Conservation (phyloP, 306 rosid species). For the Dalbergia oliveri region DNA sequence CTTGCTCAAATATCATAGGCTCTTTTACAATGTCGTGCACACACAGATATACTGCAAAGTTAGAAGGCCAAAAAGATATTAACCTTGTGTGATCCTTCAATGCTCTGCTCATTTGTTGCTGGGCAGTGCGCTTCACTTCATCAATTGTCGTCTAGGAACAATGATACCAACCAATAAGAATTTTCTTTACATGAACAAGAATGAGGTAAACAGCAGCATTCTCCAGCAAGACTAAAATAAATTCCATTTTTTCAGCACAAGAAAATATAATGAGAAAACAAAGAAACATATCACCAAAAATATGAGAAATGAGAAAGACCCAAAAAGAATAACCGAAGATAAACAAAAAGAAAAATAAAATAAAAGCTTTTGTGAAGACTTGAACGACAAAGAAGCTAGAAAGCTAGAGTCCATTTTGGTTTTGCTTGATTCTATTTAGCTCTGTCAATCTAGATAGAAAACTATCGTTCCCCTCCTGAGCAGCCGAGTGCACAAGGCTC, state of each 20-base stretch:
- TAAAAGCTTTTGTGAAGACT: constrained; percentile 17
- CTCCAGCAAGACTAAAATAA: constrained; percentile 27
- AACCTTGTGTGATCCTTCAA: constrained; percentile 89
- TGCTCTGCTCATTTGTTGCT: constrained; percentile 92
- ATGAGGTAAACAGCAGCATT: constrained; percentile 33
- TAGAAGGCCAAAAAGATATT: constrained; percentile 29
- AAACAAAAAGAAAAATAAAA: not conserved
- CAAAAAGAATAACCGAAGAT: not conserved
- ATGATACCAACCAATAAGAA: constrained; percentile 44
- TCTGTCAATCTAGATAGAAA: constrained; percentile 18
- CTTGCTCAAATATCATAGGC: constrained; percentile 26
- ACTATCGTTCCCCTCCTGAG: not conserved
- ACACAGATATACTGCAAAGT: constrained; percentile 1
- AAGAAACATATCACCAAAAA: not conserved
- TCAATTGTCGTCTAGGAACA: constrained; percentile 82
- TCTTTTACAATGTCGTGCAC: constrained; percentile 13
- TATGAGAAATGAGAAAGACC: not conserved
- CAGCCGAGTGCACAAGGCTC: too few relatives aligned
- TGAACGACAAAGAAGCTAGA: constrained; percentile 22
- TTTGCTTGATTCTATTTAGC: constrained; percentile 31
- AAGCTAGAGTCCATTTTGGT: constrained; percentile 15
- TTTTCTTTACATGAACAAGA: constrained; percentile 23
- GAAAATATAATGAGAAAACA: constrained; percentile 13
- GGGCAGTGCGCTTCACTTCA: constrained; percentile 97
- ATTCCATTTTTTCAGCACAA: not conserved